These are phyloP conservation scores for Erodium trifolium DNA, from an alignment of 441 rosid genomes.

Conservation along the genomic window DNA sequence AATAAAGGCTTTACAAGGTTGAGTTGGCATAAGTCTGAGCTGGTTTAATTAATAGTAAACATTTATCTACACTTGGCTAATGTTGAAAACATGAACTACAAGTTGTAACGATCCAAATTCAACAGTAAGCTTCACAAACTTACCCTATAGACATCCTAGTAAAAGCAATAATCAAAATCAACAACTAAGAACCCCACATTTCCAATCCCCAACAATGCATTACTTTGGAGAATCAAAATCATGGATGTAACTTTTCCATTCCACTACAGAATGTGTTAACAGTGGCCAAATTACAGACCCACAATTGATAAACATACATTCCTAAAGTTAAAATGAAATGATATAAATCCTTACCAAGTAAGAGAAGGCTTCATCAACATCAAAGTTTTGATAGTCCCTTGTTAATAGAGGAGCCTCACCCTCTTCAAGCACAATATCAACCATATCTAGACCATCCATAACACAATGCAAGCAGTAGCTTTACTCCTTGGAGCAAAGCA, in stretches of 20 bases:
- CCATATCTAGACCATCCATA: constrained; percentile 7
- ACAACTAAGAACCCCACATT: constrained; percentile 7
- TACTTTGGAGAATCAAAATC: neutral
- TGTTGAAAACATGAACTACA: neutral
- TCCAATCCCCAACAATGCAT: neutral
- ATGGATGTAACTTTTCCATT: neutral
- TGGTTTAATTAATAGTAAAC: neutral
- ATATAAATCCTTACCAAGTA: constrained; percentile 4
- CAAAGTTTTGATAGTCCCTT: constrained; percentile 1
- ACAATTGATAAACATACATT: neutral
- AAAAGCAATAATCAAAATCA: neutral
- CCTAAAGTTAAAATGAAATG: neutral
- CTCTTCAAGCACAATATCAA: constrained; percentile 9
- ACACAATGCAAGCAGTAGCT: neutral
- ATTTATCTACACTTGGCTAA: neutral
- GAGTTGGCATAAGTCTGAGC: neutral
- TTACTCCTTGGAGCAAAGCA: constrained; percentile 5
- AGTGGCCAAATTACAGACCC: neutral
- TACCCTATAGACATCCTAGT: neutral
- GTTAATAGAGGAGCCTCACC: constrained; percentile 4
- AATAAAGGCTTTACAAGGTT: neutral
- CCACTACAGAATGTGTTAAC: neutral
- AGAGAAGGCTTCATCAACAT: constrained; percentile 9
- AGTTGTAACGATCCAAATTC: neutral
- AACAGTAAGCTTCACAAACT: neutral